Evolutionary conservation across 352 stramenopile species (phyloP), one percentile per base, ranked within the genome.

Genomic region (Phytophthora sansomeana): DNA sequence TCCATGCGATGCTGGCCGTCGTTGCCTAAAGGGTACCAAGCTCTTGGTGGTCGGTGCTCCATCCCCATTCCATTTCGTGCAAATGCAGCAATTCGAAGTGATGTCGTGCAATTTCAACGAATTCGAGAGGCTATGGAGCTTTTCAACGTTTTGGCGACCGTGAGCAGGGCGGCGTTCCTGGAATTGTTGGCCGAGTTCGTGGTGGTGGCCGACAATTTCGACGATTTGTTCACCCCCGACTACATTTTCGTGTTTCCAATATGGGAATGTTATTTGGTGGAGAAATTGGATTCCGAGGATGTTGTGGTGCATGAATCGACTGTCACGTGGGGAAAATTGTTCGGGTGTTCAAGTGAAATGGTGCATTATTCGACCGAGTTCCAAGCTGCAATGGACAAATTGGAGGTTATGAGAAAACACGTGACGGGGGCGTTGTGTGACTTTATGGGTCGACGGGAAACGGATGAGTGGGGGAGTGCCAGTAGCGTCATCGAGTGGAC

Each of bases 211-310:
- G 58, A 66, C 32, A 52, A 53, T 21, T 59, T 66, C 29, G 38
- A 26, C 38, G 58, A 65, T 21, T 50, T 65, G 17, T 58, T 59
- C 29, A 65, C 58, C 11, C 28, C 58, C 6, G 47, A 58, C 48
- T 65, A 52, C 24, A 51, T 65, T 14, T 65, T 65, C 13, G 58
- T 66, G 38, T 36, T 48, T 19, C 61, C 61, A 1, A 36, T 69
- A 19, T 63, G 61, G 61, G 52, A 63, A 7, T 69, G 61, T 21
- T 63, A 63, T 19, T 50, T 69, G 26, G 52, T 63, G n/a, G 61
- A 52, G 14, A 58, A 28, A 6, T 28, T 69, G 36, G 32, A 6
- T 1, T 58, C 61, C 4, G 35, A 69, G 17, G 44, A 63, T 30
- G 14, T 30, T 1, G 51, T 57, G 17, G 24, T 26, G 4, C 21